These are phyloP conservation scores for Pseudognaphalium luteoalbum DNA, from an alignment of 129 eudicot genomes.

Conservation along the genomic window DNA sequence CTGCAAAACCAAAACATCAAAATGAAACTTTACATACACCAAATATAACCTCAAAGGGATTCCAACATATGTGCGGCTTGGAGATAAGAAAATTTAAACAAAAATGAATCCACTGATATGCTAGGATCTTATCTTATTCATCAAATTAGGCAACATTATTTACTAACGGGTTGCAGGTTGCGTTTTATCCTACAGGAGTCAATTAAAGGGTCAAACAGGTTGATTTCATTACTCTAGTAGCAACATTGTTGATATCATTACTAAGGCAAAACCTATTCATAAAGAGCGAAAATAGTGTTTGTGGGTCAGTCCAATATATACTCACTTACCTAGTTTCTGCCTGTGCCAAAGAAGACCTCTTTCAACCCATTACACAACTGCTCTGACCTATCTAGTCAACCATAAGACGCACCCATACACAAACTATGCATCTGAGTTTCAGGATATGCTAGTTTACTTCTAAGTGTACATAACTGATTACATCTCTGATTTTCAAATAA, in stretches of 20 bases:
- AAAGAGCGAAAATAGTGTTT: not conserved
- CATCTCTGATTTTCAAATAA: no score
- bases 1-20: constrained; percentile 36
- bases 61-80: no score
- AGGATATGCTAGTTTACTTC: no score
- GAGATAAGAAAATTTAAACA: not conserved
- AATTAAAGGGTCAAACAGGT: no score
- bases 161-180: not conserved
- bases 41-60: no score
- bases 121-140: no score
- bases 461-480: no score
- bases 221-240: no score
- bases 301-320: not conserved
- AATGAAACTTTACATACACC: not conserved
- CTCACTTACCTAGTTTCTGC: not conserved
- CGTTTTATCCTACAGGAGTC: not conserved
- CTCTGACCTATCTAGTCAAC: not conserved
- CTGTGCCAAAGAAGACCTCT: not conserved
- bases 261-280: not conserved
- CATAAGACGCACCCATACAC: no score
- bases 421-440: no score
- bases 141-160: not conserved
- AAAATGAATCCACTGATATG: no score
- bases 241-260: not conserved
- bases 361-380: not conserved